phyloP scores from a whole-genome alignment of 805 yeast species.

The Metschnikowia orientalis region DNA sequence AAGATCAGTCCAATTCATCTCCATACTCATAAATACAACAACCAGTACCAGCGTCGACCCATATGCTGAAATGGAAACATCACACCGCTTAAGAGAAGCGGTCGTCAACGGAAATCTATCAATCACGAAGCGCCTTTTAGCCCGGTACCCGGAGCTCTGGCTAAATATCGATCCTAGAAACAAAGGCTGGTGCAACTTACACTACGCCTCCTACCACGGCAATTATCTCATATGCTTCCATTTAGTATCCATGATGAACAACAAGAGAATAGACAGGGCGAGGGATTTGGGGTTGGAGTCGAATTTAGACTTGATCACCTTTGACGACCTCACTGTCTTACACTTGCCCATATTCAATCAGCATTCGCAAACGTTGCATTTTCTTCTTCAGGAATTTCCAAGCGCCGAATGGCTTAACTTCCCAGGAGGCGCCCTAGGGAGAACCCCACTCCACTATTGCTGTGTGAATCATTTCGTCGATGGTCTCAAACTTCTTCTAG shows the following conservation, averaged over 20 bases:
- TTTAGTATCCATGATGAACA: constrained; percentile 44
- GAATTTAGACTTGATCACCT: constrained; percentile 40
- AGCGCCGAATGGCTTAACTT: constrained; percentile 50
- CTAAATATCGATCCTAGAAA: constrained; percentile 58
- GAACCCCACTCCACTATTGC: constrained; percentile 69
- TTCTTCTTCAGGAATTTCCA: constrained; percentile 51
- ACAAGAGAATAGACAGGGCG: constrained; percentile 12
- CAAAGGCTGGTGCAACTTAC: constrained; percentile 81
- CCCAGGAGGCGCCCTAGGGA: constrained; percentile 41
- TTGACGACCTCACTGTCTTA: constrained; percentile 57
- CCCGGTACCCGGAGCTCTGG: constrained; percentile 63
- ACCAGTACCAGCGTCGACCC: no score
- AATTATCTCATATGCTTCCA: constrained; percentile 62
- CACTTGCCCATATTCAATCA: constrained; percentile 60
- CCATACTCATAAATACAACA: no score
- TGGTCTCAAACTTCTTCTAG: constrained; percentile 60
- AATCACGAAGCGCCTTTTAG: constrained; percentile 61
- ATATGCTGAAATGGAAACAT: constrained; percentile 6
- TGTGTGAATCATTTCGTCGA: constrained; percentile 55
- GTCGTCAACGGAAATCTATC: constrained; percentile 57
- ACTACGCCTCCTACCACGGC: constrained; percentile 75
- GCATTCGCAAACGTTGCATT: constrained; percentile 68
- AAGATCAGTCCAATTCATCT: no score
- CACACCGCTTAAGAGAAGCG: constrained; percentile 59
- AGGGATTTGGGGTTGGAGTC: no score